A percentile compares a stretch with the other conserved stretches of the same genome.
phyloP scores from a whole-genome alignment of 306 rosid species.

The Corylus heterophylla region DNA sequence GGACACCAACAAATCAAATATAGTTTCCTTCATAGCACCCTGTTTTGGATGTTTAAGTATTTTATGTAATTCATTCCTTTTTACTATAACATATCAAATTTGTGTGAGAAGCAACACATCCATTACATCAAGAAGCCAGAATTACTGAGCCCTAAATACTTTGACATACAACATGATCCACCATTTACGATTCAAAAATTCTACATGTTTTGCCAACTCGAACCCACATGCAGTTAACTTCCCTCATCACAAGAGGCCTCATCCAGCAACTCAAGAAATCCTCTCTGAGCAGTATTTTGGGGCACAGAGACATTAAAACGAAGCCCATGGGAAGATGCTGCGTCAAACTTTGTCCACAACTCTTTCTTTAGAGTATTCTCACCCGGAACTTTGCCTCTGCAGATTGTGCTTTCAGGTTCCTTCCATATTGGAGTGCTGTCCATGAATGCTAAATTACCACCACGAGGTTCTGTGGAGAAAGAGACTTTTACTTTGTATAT shows the following conservation, averaged over 20 bases:
- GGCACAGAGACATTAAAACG: conserved; percentile 25
- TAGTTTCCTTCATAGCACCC: not conserved
- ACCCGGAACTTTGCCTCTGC: conserved; percentile 64
- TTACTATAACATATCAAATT: not conserved
- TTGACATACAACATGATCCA: conserved; percentile 17
- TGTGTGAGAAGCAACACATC: not conserved
- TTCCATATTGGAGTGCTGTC: conserved; percentile 69
- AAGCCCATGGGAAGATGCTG: conserved; percentile 52
- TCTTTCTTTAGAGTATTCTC: conserved; percentile 93
- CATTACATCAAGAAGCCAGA: not conserved
- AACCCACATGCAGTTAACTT: conserved; percentile 17
- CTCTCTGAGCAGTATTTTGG: conserved; percentile 43
- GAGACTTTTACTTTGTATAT: not conserved
- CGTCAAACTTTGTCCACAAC: conserved; percentile 87
- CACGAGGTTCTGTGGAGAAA: conserved; percentile 40
- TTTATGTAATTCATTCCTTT: not conserved
- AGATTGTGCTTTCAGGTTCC: conserved; percentile 52
- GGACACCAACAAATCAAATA: not conserved
- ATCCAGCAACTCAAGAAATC: conserved; percentile 80
- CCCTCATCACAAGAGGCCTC: conserved; percentile 66
- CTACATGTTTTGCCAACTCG: conserved; percentile 17
- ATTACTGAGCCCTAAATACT: not conserved
- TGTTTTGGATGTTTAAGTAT: too few species aligned
- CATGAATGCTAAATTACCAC: conserved; percentile 30
- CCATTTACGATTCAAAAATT: conserved; percentile 39